Percentiles rank a stretch among this genome's conserved stretches.
These are phyloP conservation scores for Globomyces pollinis-pini DNA, from an alignment of 192 early-diverging fungal genomes.

Conservation along the genomic window DNA sequence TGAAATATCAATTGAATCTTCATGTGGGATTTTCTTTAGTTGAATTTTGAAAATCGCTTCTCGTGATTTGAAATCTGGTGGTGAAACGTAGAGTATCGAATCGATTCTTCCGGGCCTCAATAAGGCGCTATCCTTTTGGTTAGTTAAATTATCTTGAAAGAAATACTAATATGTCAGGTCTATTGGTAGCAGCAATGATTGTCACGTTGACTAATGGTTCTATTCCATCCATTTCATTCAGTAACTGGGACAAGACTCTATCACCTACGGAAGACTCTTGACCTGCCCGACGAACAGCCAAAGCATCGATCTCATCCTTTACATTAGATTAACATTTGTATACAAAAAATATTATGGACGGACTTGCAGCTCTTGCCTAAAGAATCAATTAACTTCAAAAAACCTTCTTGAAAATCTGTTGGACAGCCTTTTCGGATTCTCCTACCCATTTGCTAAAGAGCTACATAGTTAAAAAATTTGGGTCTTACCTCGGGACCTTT, in stretches of 20 bases:
- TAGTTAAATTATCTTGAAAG: too few relatives aligned
- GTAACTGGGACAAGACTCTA: slow-evolving; percentile 87
- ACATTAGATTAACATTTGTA: not conserved
- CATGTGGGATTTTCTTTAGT: slow-evolving; percentile 62
- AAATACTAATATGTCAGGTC: slow-evolving; percentile 97
- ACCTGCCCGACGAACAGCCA: slow-evolving; percentile 72
- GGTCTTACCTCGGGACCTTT: slow-evolving; percentile 95
- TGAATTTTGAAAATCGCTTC: slow-evolving; percentile 76
- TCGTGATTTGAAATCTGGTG: slow-evolving; percentile 71
- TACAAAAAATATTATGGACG: slow-evolving; percentile 97
- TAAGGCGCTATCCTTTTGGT: slow-evolving; percentile 80
- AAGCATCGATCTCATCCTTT: slow-evolving; percentile 94
- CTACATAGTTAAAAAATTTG: slow-evolving; percentile 24
- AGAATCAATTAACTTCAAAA: too few relatives aligned
- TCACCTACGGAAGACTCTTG: slow-evolving; percentile 83
- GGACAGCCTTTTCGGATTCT: slow-evolving; percentile 94
- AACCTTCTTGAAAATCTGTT: slow-evolving; percentile 88
- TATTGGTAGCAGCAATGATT: slow-evolving; percentile 94
- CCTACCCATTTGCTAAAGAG: slow-evolving; percentile 99
- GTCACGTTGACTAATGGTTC: slow-evolving; percentile 93
- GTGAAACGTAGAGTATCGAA: slow-evolving; percentile 85
- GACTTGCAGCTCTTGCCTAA: slow-evolving; percentile 88
- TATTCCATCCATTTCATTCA: slow-evolving; percentile 93
- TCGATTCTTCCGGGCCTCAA: slow-evolving; percentile 94
- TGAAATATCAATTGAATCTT: slow-evolving; percentile 56